These are phyloP conservation scores for apple (Malus domestica) DNA, from an alignment of 306 rosid genomes.

Conservation along the genomic window DNA sequence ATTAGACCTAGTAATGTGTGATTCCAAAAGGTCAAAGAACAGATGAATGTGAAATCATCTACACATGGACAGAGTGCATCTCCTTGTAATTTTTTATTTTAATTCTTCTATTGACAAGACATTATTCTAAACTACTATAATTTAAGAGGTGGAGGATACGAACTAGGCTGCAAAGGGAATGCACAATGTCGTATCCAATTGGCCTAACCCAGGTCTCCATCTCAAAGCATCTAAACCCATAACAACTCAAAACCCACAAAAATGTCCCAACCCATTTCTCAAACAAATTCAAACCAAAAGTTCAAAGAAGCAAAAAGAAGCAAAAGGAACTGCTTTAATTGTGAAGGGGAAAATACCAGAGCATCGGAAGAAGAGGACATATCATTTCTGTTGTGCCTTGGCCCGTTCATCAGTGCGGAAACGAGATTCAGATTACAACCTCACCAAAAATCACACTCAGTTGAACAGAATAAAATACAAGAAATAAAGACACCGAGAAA, in stretches of 20 bases:
- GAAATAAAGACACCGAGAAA: too few relatives aligned
- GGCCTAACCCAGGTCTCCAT: background rate
- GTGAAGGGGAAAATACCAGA: constrained; percentile 41
- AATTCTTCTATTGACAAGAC: too few relatives aligned
- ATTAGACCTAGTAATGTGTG: background rate
- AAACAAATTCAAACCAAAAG: background rate
- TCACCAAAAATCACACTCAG: too few relatives aligned
- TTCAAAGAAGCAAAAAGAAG: background rate
- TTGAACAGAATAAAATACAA: too few relatives aligned
- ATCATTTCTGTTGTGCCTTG: too few relatives aligned
- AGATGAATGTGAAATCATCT: background rate
- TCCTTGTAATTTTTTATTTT: background rate
- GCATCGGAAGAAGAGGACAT: constrained; percentile 33
- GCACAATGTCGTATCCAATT: too few relatives aligned
- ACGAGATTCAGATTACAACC: too few relatives aligned
- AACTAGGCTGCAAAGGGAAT: background rate
- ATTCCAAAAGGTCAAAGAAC: background rate
- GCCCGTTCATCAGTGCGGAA: too few relatives aligned
- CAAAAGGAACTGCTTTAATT: background rate
- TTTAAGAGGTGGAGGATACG: background rate
- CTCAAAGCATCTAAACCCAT: background rate
- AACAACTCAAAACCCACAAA: background rate
- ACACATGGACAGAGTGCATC: background rate
- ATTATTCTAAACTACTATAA: background rate
- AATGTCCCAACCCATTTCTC: background rate